These are phyloP conservation scores for Rhizopogon vesiculosus DNA, from an alignment of 768 basidiomycete genomes.

Conservation along the genomic window DNA sequence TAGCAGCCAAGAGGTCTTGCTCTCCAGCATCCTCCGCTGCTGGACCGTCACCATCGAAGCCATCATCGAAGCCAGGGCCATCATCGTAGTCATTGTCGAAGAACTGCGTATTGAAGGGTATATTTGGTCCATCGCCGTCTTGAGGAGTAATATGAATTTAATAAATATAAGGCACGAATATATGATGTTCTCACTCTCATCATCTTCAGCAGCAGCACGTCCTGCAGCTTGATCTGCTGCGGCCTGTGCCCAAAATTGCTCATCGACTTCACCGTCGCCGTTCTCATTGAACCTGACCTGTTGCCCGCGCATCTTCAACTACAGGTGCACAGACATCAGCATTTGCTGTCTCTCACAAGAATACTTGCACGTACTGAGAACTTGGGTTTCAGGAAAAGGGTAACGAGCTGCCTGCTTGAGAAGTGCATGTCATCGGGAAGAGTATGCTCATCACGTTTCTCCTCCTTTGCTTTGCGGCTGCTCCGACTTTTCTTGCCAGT, in stretches of 20 bases:
- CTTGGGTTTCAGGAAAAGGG: constrained; percentile 93
- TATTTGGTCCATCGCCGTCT: constrained; percentile 44
- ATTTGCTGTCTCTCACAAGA: not conserved
- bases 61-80: constrained; percentile 64
- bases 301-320: constrained; percentile 90
- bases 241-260: constrained; percentile 96
- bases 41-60: constrained; percentile 41
- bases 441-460: constrained; percentile 69
- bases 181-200: constrained; percentile 49
- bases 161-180: not conserved
- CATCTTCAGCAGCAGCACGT: constrained; percentile 46
- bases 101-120: constrained; percentile 94
- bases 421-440: constrained; percentile 99
- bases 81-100: constrained; percentile 92
- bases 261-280: constrained; percentile 87
- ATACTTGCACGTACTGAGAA: constrained; percentile 65
- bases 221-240: constrained; percentile 78
- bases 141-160: constrained; percentile 17
- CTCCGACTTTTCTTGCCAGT: constrained; percentile 30
- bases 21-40: constrained; percentile 62
- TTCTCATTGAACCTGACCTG: constrained; percentile 49
- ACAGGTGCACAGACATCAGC: constrained; percentile 8
- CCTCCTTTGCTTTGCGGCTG: constrained; percentile 45
- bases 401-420: constrained; percentile 82
- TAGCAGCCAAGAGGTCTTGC: constrained; percentile 83